phyloP scores from a whole-genome alignment of 352 stramenopile genomes.

The Stephanocyclus meneghinianus region DNA sequence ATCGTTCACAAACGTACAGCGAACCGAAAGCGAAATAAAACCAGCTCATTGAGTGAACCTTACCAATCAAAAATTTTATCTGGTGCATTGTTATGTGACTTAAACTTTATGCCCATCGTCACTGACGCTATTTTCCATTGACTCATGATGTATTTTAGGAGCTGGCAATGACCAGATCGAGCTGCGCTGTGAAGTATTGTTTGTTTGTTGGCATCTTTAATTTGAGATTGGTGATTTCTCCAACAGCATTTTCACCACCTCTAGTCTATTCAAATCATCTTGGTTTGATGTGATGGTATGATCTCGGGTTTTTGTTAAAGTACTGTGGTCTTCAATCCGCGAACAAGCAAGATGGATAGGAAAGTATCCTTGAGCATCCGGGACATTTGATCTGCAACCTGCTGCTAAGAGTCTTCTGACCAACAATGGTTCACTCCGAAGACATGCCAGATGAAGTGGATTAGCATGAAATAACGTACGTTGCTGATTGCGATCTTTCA shows the following conservation, averaged over 20 bases:
- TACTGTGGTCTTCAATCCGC: slow-evolving; percentile 10
- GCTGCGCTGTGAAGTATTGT: slow-evolving; percentile 72
- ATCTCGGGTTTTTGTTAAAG: neutral
- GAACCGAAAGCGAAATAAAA: slow-evolving; percentile 1
- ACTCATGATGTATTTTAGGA: slow-evolving; percentile 61
- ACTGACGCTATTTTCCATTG: slow-evolving; percentile 45
- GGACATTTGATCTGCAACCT: slow-evolving; percentile 62
- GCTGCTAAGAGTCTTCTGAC: slow-evolving; percentile 27
- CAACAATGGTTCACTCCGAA: slow-evolving; percentile 55
- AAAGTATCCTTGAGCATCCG: slow-evolving; percentile 70
- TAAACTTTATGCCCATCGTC: slow-evolving; percentile 41
- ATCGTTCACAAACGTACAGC: neutral
- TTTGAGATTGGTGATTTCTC: slow-evolving; percentile 57
- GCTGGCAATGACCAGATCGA: slow-evolving; percentile 53
- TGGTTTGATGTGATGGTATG: slow-evolving; percentile 11
- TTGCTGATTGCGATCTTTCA: slow-evolving; percentile 48
- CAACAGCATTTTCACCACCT: slow-evolving; percentile 57
- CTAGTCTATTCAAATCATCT: slow-evolving; percentile 58
- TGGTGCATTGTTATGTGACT: slow-evolving; percentile 26
- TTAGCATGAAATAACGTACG: slow-evolving; percentile 57
- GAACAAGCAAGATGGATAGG: slow-evolving; percentile 74
- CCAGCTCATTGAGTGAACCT: slow-evolving; percentile 37
- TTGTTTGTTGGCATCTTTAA: slow-evolving; percentile 80
- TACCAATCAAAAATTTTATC: slow-evolving; percentile 61
- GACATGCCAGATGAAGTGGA: slow-evolving; percentile 76